Evolutionary conservation across 2,329 filamentous ascomycete genomes (phyloP).

Genomic region (Septoria linicola): DNA sequence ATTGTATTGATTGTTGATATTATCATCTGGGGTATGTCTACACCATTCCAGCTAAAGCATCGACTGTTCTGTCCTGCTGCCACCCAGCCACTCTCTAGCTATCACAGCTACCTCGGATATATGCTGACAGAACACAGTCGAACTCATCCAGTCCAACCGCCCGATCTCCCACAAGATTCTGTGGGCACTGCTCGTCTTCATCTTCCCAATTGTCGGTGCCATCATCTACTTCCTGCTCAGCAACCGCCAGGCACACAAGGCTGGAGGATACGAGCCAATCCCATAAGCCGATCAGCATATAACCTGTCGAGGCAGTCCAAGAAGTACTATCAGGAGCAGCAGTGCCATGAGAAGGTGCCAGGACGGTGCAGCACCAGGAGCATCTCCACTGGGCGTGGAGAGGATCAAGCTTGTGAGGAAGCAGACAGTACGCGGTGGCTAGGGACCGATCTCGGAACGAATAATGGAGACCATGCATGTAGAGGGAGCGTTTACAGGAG

Average conservation of each 20-base stretch:
- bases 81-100: background rate
- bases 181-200: constrained; percentile 63
- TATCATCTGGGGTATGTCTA: constrained; percentile 61
- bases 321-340: background rate
- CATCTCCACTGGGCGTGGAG: too few relatives aligned
- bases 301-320: background rate
- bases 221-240: constrained; percentile 65
- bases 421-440: too few relatives aligned
- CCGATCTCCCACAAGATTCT: constrained; percentile 58
- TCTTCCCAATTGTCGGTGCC: constrained; percentile 63
- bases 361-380: too few relatives aligned
- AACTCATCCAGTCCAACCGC: constrained; percentile 64
- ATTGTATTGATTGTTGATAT: constrained; percentile 63
- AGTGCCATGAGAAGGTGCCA: background rate
- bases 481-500: too few relatives aligned
- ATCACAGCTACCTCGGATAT: too few relatives aligned
- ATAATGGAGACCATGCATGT: too few relatives aligned
- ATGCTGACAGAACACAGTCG: constrained; percentile 51
- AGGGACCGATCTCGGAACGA: too few relatives aligned
- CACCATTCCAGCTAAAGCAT: too few relatives aligned
- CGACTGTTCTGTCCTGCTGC: too few relatives aligned
- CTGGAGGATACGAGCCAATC: constrained; percentile 57
- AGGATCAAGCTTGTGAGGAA: too few relatives aligned
- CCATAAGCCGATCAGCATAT: constrained; percentile 6
- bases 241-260: constrained; percentile 58